Evolutionary conservation across 2,329 filamentous ascomycete genomes (phyloP), one percentile per base, ranked within the genome.

Genomic region (Aspergillus melleus): DNA sequence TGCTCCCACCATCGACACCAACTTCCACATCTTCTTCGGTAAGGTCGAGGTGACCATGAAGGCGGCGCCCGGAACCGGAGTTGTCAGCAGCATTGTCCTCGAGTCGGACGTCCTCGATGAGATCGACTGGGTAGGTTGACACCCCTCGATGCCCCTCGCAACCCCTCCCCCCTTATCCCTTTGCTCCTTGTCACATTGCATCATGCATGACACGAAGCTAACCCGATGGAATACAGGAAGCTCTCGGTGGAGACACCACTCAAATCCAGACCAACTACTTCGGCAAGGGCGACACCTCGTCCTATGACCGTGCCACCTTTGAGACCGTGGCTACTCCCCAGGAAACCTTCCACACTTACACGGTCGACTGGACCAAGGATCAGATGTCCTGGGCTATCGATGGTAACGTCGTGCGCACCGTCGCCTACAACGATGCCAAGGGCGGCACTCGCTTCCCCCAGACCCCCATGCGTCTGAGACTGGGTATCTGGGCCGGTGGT

Each of bases 11-110:
- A 86, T 99, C 60, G 83, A 85, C 64, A 96, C 92, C 63, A 85
- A 93, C 69, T 97, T 96, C 84, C 97, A 96, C 83, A 96, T 99
- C 80, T 96, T 98, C 91, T 99, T 96, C 74, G 95, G 95, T 68
- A 90, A 89, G 64, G 89, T 96, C 72, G 90, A 95, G 65, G 86
- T 96, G 65, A 88, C 86, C 54, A 84, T 97, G 83, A 92, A 95
- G 79, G 87, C 91, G 39, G 91, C 95, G 16, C 89, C 91, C 0
- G 95, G 95, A 2, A 86, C 85, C 24, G 95, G 95, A 66, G 96
- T 99, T 68, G 93, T 99, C 67, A 96, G 91, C 76, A 94, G 91
- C 32, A 83, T 96, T 39, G 92, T 99, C 14, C 81, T 99, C 63
- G 88, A 96, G 78, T 97, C 93, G n/a, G 93, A 98, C 76, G 86